phyloP scores from a whole-genome alignment of 306 rosid species.

The Cicer chorassanicum region DNA sequence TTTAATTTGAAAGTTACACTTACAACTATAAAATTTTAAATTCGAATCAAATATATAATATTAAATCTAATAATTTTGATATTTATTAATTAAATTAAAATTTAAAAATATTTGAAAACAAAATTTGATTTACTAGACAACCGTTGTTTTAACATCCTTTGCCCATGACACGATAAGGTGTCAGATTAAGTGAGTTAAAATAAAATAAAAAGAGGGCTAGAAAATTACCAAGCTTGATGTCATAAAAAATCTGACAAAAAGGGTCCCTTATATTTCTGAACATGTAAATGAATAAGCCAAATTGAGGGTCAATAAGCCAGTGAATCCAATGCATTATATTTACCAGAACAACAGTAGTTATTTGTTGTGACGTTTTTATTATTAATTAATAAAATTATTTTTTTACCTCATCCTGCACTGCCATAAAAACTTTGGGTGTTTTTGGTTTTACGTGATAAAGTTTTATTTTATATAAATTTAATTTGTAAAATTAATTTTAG shows the following conservation, averaged over 20 bases:
- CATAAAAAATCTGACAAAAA: constrained; percentile 36
- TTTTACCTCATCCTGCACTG: constrained; percentile 11
- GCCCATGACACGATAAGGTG: constrained; percentile 46
- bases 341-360: constrained; percentile 47
- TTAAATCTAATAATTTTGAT: too few species aligned
- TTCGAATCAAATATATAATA: too few species aligned
- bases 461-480: too few species aligned
- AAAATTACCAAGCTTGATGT: constrained; percentile 38
- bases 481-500: too few species aligned
- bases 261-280: constrained; percentile 41
- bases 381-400: constrained; percentile 1
- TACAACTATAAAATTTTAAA: too few species aligned
- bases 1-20: too few species aligned
- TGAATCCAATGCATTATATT: constrained; percentile 40
- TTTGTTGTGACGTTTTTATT: constrained; percentile 39
- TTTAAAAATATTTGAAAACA: too few species aligned
- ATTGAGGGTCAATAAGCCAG: constrained; percentile 22
- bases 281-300: constrained; percentile 39
- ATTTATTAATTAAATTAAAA: too few species aligned
- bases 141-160: neutral
- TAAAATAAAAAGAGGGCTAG: constrained; percentile 11
- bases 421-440: neutral
- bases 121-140: neutral
- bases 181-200: constrained; percentile 33
- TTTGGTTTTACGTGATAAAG: too few species aligned